Evolutionary conservation across 352 stramenopile species (phyloP).

Genomic region (Globisporangium perplexum): DNA sequence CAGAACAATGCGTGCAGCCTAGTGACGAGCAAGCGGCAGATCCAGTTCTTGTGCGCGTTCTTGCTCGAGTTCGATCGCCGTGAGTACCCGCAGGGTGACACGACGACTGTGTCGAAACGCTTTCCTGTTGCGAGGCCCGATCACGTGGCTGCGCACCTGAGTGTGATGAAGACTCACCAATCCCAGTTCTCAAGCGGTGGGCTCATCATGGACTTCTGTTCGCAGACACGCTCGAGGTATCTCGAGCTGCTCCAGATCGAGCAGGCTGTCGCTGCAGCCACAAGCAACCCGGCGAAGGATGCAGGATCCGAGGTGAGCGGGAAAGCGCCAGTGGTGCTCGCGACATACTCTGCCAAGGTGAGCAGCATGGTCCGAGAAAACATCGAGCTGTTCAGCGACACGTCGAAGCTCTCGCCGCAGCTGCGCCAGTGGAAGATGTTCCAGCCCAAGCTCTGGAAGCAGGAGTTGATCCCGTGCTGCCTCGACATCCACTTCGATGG

Average conservation of each 20-base stretch:
- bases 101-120: not conserved
- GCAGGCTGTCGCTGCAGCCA: conserved; percentile 1
- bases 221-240: conserved; percentile 20
- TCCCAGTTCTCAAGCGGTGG: conserved; percentile 13
- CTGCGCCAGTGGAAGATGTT: conserved; percentile 35
- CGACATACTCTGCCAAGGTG: conserved; percentile 9
- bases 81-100: not conserved
- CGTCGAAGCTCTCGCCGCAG: conserved; percentile 15
- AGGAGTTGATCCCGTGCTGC: conserved; percentile 28
- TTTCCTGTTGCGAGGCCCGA: conserved; percentile 2
- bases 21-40: conserved; percentile 24
- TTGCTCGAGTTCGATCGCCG: conserved; percentile 27
- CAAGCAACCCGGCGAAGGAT: not conserved
- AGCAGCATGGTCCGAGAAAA: conserved; percentile 19
- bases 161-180: conserved; percentile 34
- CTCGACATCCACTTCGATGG: conserved; percentile 18
- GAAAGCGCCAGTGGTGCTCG: not conserved
- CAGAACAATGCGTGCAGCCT: conserved; percentile 7
- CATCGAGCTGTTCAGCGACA: conserved; percentile 15
- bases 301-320: not conserved
- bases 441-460: conserved; percentile 24
- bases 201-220: conserved; percentile 30
- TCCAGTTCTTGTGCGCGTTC: conserved; percentile 36
- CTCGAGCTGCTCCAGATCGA: conserved; percentile 16
- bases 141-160: conserved; percentile 27